Base-by-base conservation (phyloP, 2,329 filamentous ascomycete genomes). In the Elsinoe ampelina region DNA sequence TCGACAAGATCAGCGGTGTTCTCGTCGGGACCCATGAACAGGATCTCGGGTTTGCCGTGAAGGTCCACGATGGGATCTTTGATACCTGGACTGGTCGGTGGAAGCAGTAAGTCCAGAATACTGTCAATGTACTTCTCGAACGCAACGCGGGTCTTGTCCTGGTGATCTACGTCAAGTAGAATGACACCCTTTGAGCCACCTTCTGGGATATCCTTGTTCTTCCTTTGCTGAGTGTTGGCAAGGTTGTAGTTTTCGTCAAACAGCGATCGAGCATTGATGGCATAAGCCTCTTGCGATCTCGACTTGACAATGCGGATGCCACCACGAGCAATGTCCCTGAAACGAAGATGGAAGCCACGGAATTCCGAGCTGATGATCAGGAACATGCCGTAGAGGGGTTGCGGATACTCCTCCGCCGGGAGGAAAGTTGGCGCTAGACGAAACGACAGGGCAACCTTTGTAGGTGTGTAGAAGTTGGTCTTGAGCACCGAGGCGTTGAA, bases 121-220 rank as follows among this genome's bases (percentile, higher is more conserved):
- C 89, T 95, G 76, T 98, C 93, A 67, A 98, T 98, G 75, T 98
- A 98, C 78, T 98, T 98, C 77, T 98, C 92, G 65, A 98, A 98
- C 1, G 93, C 92, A 61, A 95, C 90, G 48, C 80, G 82, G 15
- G 86, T 86, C 75, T 92, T 95, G 72, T 96, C 89, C 73, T 98
- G 93, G 73, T 96, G 90, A 70, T 91, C 86, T 61, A 89, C 83
- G 71, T 98, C 92, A 39, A 98, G 83, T 47, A 98, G 80, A 59
- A 98, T 92, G 58, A 98, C 93, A 75, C 93, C 93, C 77, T 98
- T 98, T 66, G 92, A 95, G 57, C 93, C 93, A 62, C 93, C 93
- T 75, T 98, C 93, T 2, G 93, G 93, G 54, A 98, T 98, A 67
- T 98, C 93, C 78, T 98, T 98, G 80, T 98, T 98, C 82, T 98